phyloP scores from a whole-genome alignment of 2,329 filamentous ascomycete genomes.

The Xylaria sp. region DNA sequence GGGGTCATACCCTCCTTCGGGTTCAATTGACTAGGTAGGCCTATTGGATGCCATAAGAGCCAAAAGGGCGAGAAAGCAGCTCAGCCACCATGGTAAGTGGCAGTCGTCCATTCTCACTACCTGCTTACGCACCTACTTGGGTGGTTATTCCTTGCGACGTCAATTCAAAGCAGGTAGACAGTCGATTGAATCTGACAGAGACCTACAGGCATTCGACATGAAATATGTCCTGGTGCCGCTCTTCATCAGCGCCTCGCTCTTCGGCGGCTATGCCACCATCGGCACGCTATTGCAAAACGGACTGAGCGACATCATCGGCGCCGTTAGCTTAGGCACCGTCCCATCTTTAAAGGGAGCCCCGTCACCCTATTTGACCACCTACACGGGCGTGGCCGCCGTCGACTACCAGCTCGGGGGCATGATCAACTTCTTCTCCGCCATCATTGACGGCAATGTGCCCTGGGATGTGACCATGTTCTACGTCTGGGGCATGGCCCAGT shows the following conservation, averaged over 20 bases:
- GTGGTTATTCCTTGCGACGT: background rate
- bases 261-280: constrained; percentile 33
- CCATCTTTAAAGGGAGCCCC: constrained; percentile 28
- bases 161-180: background rate
- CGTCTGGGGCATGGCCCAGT: constrained; percentile 39
- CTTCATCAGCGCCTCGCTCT: constrained; percentile 33
- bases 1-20: background rate
- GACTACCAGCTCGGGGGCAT: constrained; percentile 38
- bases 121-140: background rate
- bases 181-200: background rate
- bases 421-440: constrained; percentile 35
- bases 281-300: constrained; percentile 26
- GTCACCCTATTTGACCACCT: constrained; percentile 31
- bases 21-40: background rate
- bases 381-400: constrained; percentile 29
- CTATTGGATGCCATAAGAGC: constrained; percentile 15
- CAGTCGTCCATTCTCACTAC: background rate
- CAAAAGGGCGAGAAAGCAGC: too few relatives aligned
- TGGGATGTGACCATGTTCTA: constrained; percentile 34
- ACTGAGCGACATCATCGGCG: constrained; percentile 17
- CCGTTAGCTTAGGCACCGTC: constrained; percentile 16
- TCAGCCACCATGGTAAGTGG: constrained; percentile 23
- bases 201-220: constrained; percentile 20
- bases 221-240: constrained; percentile 32
- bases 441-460: constrained; percentile 36